Evolutionary conservation across 176 grass and related monocot species (phyloP).

Genomic region (Oryza nivara): DNA sequence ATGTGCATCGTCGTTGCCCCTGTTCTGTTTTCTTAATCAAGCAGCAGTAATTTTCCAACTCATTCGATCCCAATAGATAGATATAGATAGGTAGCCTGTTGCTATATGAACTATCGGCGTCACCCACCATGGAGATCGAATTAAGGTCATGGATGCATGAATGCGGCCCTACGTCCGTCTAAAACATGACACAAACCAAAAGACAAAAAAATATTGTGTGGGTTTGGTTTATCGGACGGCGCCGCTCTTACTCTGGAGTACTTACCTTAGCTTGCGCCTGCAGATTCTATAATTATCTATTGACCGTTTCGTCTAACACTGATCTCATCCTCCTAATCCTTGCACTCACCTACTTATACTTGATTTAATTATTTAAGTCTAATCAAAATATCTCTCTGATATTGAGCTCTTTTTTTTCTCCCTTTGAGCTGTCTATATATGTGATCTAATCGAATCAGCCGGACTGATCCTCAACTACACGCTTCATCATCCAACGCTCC

Average conservation of each 20-base stretch:
- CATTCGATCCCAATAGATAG: too few relatives aligned
- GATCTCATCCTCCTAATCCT: neutral
- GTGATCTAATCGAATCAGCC: neutral
- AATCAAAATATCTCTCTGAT: neutral
- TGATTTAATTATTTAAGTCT: neutral
- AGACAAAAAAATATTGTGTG: neutral
- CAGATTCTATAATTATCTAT: neutral
- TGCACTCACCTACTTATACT: neutral
- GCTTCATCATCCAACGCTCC: neutral
- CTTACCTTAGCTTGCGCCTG: neutral
- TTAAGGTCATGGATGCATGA: neutral
- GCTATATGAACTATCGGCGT: neutral
- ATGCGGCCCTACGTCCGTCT: neutral
- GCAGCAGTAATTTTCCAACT: too few relatives aligned
- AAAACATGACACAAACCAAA: neutral
- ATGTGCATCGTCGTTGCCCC: too few relatives aligned
- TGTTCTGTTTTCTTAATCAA: too few relatives aligned
- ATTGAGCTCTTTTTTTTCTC: neutral
- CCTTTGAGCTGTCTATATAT: neutral
- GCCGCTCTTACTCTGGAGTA: neutral
- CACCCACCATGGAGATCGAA: neutral
- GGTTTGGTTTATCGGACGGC: slow-evolving; percentile 26
- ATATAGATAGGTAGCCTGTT: neutral
- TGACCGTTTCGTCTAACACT: neutral
- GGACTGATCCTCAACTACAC: neutral